Evolutionary conservation across 768 basidiomycete genomes (phyloP), one percentile per base, ranked within the genome.

Genomic region (Piloderma croceum): DNA sequence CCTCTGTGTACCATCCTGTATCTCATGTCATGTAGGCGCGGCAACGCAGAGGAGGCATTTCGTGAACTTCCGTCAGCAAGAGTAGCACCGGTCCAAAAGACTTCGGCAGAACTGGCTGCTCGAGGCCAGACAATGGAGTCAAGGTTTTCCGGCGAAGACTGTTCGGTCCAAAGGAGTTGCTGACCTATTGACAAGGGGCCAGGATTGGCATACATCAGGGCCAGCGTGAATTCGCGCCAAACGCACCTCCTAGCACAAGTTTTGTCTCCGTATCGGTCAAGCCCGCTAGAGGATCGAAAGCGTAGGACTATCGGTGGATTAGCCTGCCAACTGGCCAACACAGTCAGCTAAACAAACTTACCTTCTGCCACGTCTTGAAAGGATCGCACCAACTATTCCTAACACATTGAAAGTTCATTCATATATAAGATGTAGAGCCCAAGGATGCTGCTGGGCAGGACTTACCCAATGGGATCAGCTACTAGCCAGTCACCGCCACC

Each of bases 111-210:
- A 1, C 76, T 73, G 1, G 79, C 81, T 10, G 81, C 79, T 37
- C 83, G 71, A 10, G 83, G 86, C 86, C 86, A 89, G 2, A 73
- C 67, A 36, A 77, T 78, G 2, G 74, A 51, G 49, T 89, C 85
- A 19, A 88, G 58, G 51, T 81, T 88, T 40, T 70, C 64, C n/a
- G 82, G 71, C 6, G 73, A 71, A 0, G 81, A 74, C 56, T 87
- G 84, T 54, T 88, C 85, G 1, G 79, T 71, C 84, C 83, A 89
- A 3, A 89, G 65, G 1, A 79, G 70, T 23, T 81, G 76, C 52
- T 87, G 72, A 73, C 84, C 60, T 67, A n/a, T n/a, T 17, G 27
- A 11, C 18, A 17, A 44, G 31, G 19, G 24, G 4, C 7, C 24
- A 15, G n/a, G n/a, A n/a, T n/a, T n/a, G n/a, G n/a, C n/a, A n/a